A percentile compares a stretch with the other conserved stretches of the same genome.
Conservation (phyloP, 192 early-diverging fungal genomes). For the Kickxella alabastrina region DNA sequence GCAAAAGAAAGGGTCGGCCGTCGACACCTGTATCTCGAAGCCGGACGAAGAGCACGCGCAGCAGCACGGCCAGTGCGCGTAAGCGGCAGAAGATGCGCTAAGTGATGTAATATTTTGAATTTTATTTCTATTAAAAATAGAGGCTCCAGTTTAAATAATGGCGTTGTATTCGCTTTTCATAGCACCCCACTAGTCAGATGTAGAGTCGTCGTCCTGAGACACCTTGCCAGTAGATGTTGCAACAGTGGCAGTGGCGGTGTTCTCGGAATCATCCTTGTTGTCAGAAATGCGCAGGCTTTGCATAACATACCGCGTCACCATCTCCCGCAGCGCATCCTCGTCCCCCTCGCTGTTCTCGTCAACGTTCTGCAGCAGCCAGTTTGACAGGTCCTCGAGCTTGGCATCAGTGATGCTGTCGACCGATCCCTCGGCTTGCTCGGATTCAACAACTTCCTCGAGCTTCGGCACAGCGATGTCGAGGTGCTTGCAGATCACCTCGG, state of each 20-base stretch:
- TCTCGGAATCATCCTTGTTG: constrained; percentile 14
- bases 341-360: constrained; percentile 53
- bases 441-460: constrained; percentile 26
- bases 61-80: constrained; percentile 18
- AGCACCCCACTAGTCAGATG: background rate
- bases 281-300: constrained; percentile 33
- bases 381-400: constrained; percentile 51
- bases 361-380: constrained; percentile 57
- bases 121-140: constrained; percentile 1
- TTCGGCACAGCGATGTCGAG: constrained; percentile 56
- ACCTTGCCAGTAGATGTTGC: constrained; percentile 31
- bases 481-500: constrained; percentile 54
- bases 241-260: constrained; percentile 35
- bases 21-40: constrained; percentile 40
- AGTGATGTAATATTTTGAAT: background rate
- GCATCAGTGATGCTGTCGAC: constrained; percentile 34
- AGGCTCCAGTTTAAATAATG: background rate
- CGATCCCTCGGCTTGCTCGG: constrained; percentile 21
- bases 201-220: constrained; percentile 33
- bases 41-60: constrained; percentile 29
- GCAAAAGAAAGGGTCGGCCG: constrained; percentile 26
- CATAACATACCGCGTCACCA: constrained; percentile 54
- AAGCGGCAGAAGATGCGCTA: constrained; percentile 30
- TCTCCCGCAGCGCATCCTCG: constrained; percentile 58
- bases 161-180: background rate